Percentiles rank a stretch among this genome's conserved stretches.
These are phyloP conservation scores for Aspergillus sp. DNA, from an alignment of 2,329 filamentous ascomycete genomes.

Conservation along the genomic window DNA sequence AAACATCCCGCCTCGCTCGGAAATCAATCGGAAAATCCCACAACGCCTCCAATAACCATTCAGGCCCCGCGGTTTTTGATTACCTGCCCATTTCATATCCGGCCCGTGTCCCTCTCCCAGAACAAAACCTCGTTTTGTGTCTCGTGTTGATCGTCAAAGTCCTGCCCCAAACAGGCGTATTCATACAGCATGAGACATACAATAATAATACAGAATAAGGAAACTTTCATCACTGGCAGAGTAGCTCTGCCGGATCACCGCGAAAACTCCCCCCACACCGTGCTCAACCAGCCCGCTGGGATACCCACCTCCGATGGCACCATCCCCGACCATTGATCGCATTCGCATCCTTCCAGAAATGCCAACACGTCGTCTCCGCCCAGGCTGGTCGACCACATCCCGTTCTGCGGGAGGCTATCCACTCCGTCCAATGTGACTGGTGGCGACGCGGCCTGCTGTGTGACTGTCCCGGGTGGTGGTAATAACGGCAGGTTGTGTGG, in stretches of 20 bases:
- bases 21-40: too few relatives aligned
- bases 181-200: constrained; percentile 24
- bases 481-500: constrained; percentile 29
- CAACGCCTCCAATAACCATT: too few relatives aligned
- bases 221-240: too few relatives aligned
- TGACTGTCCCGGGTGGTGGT: constrained; percentile 29
- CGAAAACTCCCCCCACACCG: constrained; percentile 27
- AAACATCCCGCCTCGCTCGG: background rate
- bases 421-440: constrained; percentile 25
- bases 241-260: constrained; percentile 13
- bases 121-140: too few relatives aligned
- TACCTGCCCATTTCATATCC: too few relatives aligned
- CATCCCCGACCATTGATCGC: constrained; percentile 21
- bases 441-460: constrained; percentile 24
- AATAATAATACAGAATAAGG: constrained; percentile 24
- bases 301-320: constrained; percentile 26
- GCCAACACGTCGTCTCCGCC: constrained; percentile 34
- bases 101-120: too few relatives aligned
- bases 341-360: constrained; percentile 33
- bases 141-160: too few relatives aligned
- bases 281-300: constrained; percentile 31
- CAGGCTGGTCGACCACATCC: constrained; percentile 27
- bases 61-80: too few relatives aligned
- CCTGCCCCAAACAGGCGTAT: background rate
- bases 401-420: constrained; percentile 16